Evolutionary conservation across 805 yeast species (phyloP), one percentile per base, ranked within the genome.

Genomic region (Yarrowia sp.): DNA sequence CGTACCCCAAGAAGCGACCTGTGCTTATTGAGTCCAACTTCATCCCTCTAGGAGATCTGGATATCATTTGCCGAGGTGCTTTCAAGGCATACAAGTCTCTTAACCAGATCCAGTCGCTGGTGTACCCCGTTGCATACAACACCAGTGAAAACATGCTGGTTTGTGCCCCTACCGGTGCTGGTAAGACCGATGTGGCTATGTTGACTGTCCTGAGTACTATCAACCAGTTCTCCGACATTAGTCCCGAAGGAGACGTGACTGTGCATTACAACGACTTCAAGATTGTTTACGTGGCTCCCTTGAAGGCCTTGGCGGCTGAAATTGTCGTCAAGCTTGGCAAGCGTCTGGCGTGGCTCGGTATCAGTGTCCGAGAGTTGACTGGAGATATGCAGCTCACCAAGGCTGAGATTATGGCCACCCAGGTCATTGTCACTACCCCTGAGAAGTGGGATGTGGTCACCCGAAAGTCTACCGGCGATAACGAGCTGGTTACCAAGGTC

Each of bases 361-460:
- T 96, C 30, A 82, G 82, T 67, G 98, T 93, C 0, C 77, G 95
- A 49, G 98, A 92, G 72, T 79, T 92, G 66, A 92, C 98, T 3
- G 98, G 98, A 73, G 98, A 92, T 77, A 92, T 92, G 97, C 97
- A 92, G 72, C 76, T 92, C 62, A 88, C 96, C 0, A 84, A 85
- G 68, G 81, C 87, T 1, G 97, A 92, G 74, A 90, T 92, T 43
- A 74, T 85, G 71, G 83, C 83, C 1, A 92, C 98, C 0, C 97
- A 92, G 73, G 81, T 92, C 43, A 89, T 92, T 68, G 97, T 92
- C 2, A 92, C 97, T 0, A 92, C 98, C 0, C 98, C 98, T 0
- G 98, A 92, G 72, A 92, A 92, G 74, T 92, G 98, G 98, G 98
- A 92, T 77, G 98, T 95, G 2, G 97, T 95, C 1, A 93, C 99